phyloP scores from a whole-genome alignment of 2,329 filamentous ascomycete species.

The Scedosporium aurantiacum region DNA sequence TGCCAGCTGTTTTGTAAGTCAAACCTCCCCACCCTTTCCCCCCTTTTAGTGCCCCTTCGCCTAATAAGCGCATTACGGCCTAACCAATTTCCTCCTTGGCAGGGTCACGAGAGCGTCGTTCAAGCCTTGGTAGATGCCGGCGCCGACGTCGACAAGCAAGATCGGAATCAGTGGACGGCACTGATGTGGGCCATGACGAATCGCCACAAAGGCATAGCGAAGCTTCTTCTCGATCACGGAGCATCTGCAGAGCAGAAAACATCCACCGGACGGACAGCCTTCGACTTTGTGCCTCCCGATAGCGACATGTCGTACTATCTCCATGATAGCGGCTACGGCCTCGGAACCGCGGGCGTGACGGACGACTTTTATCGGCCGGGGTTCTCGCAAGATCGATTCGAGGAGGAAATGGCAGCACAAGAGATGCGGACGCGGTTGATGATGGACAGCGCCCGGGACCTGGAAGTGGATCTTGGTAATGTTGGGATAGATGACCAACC shows the following conservation, averaged over 20 bases:
- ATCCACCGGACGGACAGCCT: slow-evolving; percentile 82
- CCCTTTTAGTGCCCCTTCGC: neutral
- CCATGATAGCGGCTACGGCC: slow-evolving; percentile 85
- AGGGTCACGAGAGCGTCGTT: slow-evolving; percentile 86
- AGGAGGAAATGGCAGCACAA: slow-evolving; percentile 94
- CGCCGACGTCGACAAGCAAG: slow-evolving; percentile 82
- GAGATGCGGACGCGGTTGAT: slow-evolving; percentile 95
- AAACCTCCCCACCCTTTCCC: neutral
- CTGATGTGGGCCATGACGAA: slow-evolving; percentile 99
- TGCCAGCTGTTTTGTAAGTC: slow-evolving; percentile 84
- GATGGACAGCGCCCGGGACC: slow-evolving; percentile 95
- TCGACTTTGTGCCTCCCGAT: slow-evolving; percentile 89
- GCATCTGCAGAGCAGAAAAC: slow-evolving; percentile 95
- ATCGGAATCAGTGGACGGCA: slow-evolving; percentile 93
- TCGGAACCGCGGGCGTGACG: slow-evolving; percentile 65
- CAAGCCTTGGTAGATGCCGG: slow-evolving; percentile 73
- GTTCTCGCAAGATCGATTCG: slow-evolving; percentile 85
- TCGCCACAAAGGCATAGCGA: slow-evolving; percentile 89
- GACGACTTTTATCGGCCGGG: slow-evolving; percentile 94
- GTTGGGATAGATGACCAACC: slow-evolving; percentile 92
- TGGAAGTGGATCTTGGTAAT: slow-evolving; percentile 93
- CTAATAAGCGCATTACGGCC: neutral
- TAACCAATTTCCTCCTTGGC: neutral
- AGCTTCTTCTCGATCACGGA: slow-evolving; percentile 80
- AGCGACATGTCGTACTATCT: slow-evolving; percentile 96